A percentile compares a stretch with the other conserved stretches of the same genome.
Evolutionary conservation across 2,329 filamentous ascomycete genomes (phyloP).

Genomic region (Elsinoe batatas): DNA sequence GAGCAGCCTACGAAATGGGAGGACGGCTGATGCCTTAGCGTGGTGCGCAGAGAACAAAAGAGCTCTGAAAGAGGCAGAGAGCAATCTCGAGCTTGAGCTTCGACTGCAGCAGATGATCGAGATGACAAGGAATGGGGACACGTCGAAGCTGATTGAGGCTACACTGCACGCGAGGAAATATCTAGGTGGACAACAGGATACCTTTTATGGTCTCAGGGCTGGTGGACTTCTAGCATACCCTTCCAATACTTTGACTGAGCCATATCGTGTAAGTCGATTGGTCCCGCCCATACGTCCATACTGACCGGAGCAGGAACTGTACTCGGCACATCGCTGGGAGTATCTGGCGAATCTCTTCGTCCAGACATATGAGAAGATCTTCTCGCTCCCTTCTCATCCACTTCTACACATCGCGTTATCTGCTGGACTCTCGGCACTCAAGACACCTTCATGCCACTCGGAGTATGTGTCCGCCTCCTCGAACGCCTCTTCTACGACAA

Average conservation of each 20-base stretch:
- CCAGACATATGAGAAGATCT: conserved; percentile 73
- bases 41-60: conserved; percentile 96
- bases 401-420: conserved; percentile 84
- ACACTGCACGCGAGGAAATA: conserved; percentile 74
- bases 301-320: conserved; percentile 49
- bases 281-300: neutral
- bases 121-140: conserved; percentile 59
- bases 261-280: conserved; percentile 45
- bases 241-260: conserved; percentile 49
- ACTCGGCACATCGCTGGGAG: conserved; percentile 62
- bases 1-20: conserved; percentile 56
- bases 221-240: conserved; percentile 72
- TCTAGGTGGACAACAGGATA: conserved; percentile 59
- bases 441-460: conserved; percentile 87
- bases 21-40: conserved; percentile 66
- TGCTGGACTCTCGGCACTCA: conserved; percentile 85
- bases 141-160: conserved; percentile 61
- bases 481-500: conserved; percentile 47
- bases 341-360: conserved; percentile 73
- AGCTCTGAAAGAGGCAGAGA: conserved; percentile 54
- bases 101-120: conserved; percentile 93
- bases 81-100: conserved; percentile 84
- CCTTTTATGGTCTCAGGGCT: conserved; percentile 60
- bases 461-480: conserved; percentile 43
- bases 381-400: conserved; percentile 70